These are phyloP conservation scores for Geosmithia putterillii DNA, from an alignment of 2,329 filamentous ascomycete genomes.

Conservation along the genomic window DNA sequence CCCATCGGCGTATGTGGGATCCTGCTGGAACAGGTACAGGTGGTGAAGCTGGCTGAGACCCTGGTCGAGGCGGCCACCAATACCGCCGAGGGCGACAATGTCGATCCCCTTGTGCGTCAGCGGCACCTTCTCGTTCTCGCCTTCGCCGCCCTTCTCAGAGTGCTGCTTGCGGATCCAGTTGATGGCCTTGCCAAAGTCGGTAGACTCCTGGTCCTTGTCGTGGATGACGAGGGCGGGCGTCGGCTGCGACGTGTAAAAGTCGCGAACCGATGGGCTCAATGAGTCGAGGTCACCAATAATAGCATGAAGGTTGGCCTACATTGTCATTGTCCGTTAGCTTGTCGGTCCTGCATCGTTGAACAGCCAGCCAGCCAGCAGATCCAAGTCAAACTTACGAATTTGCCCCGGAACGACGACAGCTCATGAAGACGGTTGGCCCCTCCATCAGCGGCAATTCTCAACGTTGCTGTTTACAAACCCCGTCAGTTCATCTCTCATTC, in stretches of 20 bases:
- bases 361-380: neutral
- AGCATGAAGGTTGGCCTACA: constrained; percentile 46
- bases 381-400: constrained; percentile 22
- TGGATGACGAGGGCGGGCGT: constrained; percentile 47
- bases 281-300: constrained; percentile 93
- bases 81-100: constrained; percentile 71
- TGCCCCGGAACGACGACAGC: constrained; percentile 26
- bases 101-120: no score
- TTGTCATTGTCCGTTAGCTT: no score
- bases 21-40: constrained; percentile 51
- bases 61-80: constrained; percentile 87
- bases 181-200: constrained; percentile 82
- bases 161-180: constrained; percentile 36
- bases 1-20: constrained; percentile 35
- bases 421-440: constrained; percentile 67
- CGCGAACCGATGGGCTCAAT: constrained; percentile 44
- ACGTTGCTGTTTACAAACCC: constrained; percentile 41
- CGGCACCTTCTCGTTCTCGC: no score
- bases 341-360: neutral
- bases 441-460: constrained; percentile 77
- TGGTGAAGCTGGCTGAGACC: constrained; percentile 83
- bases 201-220: constrained; percentile 73
- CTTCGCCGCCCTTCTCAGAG: no score
- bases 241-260: constrained; percentile 50
- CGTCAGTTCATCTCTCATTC: neutral